Base-by-base conservation (phyloP, 257 asterid genomes). In the Salvia splendens region DNA sequence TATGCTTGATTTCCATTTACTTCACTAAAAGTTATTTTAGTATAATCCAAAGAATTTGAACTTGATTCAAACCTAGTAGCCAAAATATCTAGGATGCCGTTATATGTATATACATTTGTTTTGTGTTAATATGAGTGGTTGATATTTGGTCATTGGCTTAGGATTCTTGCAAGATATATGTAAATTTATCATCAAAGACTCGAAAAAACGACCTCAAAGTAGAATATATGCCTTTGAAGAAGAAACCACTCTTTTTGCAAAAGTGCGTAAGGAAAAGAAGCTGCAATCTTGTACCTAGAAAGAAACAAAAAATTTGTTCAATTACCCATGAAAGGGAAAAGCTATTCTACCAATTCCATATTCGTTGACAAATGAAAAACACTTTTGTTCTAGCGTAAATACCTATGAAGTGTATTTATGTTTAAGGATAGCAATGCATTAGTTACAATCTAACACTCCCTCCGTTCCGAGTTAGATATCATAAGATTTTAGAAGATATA, bases 171-270 rank as follows among this genome's bases (percentile, higher is more conserved):
- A 67, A 60, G 58, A 57, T 59, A 14, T 1, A 14, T 55, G 5
- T 57, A 48, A 0, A 6, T 63, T 45, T 72, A 42, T 62, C 15
- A 28, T 40, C 47, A 32, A 5, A 55, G 5, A 28, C 28, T 38
- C 32, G 16, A 1, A 36, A 36, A 12, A 28, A 73, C 8, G 4
- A n/a, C 0, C 20, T 42, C 16, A 47, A 69, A 49, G 51, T 30
- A 28, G 75, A 70, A 75, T 69, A 63, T 33, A 54, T 59, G 38
- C 70, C 72, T 69, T 75, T 58, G 2, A 50, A 65, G 73, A 75
- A 50, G 57, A 24, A 55, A 40, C 69, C 59, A 10, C n/a, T 68
- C 48, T 68, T 60, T 65, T 48, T 0, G 12, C 63, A 8, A 62
- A 62, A 52, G 58, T 4, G 58, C 17, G 65, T 35, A 24, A 35